A percentile compares a stretch with the other conserved stretches of the same genome.
These are phyloP conservation scores for Alternaria longipes DNA, from an alignment of 2,329 filamentous ascomycete genomes.

Conservation along the genomic window DNA sequence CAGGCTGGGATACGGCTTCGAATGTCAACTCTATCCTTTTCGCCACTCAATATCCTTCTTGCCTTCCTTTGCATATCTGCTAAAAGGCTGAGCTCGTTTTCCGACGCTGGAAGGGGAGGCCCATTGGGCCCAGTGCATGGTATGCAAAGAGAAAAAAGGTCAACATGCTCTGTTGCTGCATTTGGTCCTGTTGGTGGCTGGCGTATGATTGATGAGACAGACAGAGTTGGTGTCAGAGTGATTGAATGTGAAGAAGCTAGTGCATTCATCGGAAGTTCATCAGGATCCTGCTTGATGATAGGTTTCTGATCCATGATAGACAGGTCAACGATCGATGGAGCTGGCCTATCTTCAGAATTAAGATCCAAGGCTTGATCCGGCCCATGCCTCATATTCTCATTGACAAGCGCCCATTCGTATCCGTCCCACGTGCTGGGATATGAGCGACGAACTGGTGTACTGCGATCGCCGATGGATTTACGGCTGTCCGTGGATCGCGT, in stretches of 20 bases:
- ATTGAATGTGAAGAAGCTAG: neutral
- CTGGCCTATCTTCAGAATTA: neutral
- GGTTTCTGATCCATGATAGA: neutral
- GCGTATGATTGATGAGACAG: neutral
- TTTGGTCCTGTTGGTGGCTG: neutral
- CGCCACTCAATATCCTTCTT: neutral
- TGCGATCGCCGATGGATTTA: neutral
- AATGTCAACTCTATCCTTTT: neutral
- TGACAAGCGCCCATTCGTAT: constrained; percentile 2
- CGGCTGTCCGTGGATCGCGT: neutral
- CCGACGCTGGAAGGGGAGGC: neutral
- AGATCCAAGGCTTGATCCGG: neutral
- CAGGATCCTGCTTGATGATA: neutral
- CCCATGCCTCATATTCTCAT: neutral
- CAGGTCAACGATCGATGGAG: neutral
- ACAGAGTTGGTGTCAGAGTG: neutral
- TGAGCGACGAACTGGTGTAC: neutral
- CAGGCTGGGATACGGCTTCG: neutral
- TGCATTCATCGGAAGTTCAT: neutral
- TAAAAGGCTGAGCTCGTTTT: neutral
- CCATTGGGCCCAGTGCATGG: neutral
- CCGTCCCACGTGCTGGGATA: neutral
- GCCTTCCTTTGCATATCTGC: neutral
- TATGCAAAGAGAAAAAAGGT: neutral
- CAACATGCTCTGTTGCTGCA: neutral